Base-by-base conservation (phyloP, 768 basidiomycete genomes). In the Tylopilus subfusipes region DNA sequence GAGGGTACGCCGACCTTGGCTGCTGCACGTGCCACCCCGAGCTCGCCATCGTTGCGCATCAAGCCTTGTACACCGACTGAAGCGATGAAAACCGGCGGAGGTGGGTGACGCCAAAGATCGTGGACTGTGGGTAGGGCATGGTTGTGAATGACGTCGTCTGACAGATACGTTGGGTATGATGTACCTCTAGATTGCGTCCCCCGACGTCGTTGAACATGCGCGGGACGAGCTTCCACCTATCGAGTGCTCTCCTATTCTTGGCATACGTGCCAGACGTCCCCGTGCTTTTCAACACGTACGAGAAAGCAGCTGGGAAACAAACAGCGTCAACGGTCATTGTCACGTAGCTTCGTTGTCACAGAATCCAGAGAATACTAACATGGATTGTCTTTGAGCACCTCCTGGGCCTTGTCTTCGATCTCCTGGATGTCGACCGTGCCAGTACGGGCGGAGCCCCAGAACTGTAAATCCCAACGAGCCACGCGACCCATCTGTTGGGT, bases 271-370 rank as follows among this genome's bases (percentile, higher is more conserved):
- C 73, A 53, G 75, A 73, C 5, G 81, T 79, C 0, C 91, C 90
- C 5, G 90, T 89, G 59, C 81, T 83, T 44, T 86, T 87, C 51
- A 76, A 76, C 5, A 85, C 82, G 61, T 90, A 92, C 66, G 78
- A 70, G 72, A 84, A 92, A 10, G 86, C 78, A 67, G 39, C 82
- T 88, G 75, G 4, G 4, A 43, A 36, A 36, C 4, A 11, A 52
- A 31, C 13, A 1, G 5, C 1, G 50, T 24, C 10, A 53, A 31
- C 25, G 12, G n/a, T 21, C 21, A 22, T 18, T 8, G 36, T 25
- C 1, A 18, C 19, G 3, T 21, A 11, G 18, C 10, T 21, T 34
- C 56, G 16, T 1, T 13, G n/a, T 30, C 34, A 30, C 11, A 2
- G n/a, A 4, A 12, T 21, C 18, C 4, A 48, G 29, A 48, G 27